Evolutionary conservation across 2,329 filamentous ascomycete genomes (phyloP), one percentile per base, ranked within the genome.

Genomic region (Knufia fluminis): DNA sequence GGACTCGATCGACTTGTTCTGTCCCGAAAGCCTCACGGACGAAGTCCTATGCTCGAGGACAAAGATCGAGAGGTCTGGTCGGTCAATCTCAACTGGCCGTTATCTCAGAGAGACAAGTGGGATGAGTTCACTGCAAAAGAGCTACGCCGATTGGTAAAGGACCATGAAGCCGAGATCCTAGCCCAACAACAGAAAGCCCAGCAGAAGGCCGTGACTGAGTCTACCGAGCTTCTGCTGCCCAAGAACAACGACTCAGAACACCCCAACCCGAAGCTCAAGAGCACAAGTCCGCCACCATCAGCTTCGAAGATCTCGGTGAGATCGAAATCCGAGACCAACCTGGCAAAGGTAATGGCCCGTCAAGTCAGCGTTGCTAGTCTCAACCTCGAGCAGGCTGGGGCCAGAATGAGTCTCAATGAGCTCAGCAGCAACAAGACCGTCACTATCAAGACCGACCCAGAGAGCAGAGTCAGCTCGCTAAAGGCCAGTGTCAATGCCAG

Each of bases 11-110:
- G 54, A 20, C 24, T 59, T 10, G 53, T 57, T 10, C 45, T 59
- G 32, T 53, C 52, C 9, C 52, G 50, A n/a, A 49, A 40, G 33
- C 42, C 39, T 44, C 51, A 53, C 14, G 57, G 57, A 2, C 46
- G 53, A 33, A 59, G 54, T 31, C 58, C 57, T 12, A 60, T 60
- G 58, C 48, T 59, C 8, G 58, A 60, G 38, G 58, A 60, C 48
- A 38, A 48, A 14, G 58, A 57, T 23, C 51, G 58, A 31, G 56
- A 60, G 46, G 54, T 60, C 17, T 60, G 57, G 48, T 57, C 57
- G 2, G 50, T 60, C 36, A 60, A 57, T 40, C 32, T 60, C 26
- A 56, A 46, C 3, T 60, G 55, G 57, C 57, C 58, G 31, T 53
- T 57, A 49, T 52, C 52, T 38, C 58, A 60, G 46, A 48, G 46